These are phyloP conservation scores for Solanum bulbocastanum DNA, from an alignment of 257 asterid species.

Conservation along the genomic window DNA sequence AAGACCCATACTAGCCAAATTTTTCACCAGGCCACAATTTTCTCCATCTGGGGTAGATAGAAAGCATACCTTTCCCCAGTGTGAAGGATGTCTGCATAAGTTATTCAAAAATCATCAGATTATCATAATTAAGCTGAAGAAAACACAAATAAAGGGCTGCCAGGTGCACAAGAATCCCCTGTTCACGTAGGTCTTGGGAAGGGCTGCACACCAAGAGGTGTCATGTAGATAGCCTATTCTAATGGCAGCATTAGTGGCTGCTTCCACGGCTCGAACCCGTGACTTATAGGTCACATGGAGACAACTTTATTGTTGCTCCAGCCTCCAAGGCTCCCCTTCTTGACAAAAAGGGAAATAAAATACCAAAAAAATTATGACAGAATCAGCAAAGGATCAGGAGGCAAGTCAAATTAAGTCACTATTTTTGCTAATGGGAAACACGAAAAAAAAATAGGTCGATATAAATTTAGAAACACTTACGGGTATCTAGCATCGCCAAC, in stretches of 20 bases:
- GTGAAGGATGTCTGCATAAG: conserved; percentile 79
- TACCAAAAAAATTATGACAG: background rate
- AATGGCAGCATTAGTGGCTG: background rate
- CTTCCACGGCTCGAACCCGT: background rate
- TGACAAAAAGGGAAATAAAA: background rate
- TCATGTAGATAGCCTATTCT: background rate
- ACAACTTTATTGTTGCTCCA: background rate
- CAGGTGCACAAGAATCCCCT: background rate
- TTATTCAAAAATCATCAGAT: conserved; percentile 11
- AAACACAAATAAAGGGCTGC: background rate
- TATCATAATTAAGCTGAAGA: background rate
- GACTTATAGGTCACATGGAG: background rate
- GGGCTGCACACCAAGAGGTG: background rate
- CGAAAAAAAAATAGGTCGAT: background rate
- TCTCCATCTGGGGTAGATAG: conserved; percentile 98
- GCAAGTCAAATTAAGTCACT: background rate
- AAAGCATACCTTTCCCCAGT: conserved; percentile 93
- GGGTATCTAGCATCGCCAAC: conserved; percentile 97
- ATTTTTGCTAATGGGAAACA: background rate
- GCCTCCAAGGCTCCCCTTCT: background rate
- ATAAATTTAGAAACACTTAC: conserved; percentile 36
- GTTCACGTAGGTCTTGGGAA: background rate
- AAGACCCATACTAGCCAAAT: conserved; percentile 80
- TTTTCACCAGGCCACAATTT: conserved; percentile 93
- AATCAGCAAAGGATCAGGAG: background rate